Conservation (phyloP, 495 filamentous ascomycete species). For the Pseudevernia furfuracea region DNA sequence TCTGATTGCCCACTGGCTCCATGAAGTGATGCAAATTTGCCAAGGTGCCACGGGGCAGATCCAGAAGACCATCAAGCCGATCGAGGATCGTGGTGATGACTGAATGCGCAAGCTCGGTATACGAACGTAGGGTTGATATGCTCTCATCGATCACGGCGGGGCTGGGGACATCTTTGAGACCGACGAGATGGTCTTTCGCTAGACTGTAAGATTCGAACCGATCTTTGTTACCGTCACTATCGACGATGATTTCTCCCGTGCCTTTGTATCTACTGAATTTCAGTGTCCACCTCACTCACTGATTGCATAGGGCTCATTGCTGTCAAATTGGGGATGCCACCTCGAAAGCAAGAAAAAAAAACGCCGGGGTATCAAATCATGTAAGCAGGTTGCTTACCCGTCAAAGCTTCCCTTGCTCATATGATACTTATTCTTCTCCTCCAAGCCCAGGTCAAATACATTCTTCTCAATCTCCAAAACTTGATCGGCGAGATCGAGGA, state of each 20-base stretch:
- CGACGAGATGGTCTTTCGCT: not conserved
- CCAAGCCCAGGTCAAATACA: not conserved
- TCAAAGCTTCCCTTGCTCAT: not conserved
- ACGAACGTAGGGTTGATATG: not conserved
- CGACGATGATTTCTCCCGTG: not conserved
- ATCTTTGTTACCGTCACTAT: not conserved
- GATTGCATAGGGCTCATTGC: not conserved
- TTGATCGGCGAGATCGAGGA: not conserved
- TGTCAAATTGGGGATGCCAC: not conserved
- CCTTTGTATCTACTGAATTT: not conserved
- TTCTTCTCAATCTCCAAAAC: not conserved
- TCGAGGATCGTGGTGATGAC: not conserved
- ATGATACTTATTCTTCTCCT: not conserved
- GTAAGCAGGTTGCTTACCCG: not conserved
- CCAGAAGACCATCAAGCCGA: not conserved
- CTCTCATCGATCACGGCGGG: not conserved
- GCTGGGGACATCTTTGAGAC: not conserved
- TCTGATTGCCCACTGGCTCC: not conserved
- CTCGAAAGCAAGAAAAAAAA: not conserved
- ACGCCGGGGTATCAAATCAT: not conserved
- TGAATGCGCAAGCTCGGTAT: not conserved
- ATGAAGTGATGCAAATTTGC: not conserved
- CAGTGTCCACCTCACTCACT: not conserved
- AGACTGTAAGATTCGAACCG: not conserved
- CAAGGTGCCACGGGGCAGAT: not conserved